phyloP scores from a whole-genome alignment of 2,329 filamentous ascomycete species.

The Periglandula ipomoeae region DNA sequence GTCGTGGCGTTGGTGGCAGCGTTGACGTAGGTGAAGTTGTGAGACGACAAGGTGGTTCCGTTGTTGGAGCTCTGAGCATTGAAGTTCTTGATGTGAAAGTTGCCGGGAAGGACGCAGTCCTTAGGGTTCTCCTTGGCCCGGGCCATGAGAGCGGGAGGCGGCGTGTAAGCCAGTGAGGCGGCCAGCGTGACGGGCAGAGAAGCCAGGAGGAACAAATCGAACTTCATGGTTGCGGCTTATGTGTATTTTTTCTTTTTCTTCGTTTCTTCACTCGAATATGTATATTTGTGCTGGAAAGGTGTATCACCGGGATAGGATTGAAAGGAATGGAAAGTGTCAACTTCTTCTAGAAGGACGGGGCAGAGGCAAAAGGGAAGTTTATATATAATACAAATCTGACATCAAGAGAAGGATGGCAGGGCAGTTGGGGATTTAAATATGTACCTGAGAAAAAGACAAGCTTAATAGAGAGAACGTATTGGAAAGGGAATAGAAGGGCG shows the following conservation, averaged over 20 bases:
- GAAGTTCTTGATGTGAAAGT: slow-evolving; percentile 32
- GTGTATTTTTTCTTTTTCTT: not conserved
- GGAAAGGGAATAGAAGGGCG: not conserved
- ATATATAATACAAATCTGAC: not conserved
- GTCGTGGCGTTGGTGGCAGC: slow-evolving; percentile 29
- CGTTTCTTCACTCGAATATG: not conserved
- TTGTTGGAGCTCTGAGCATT: slow-evolving; percentile 23
- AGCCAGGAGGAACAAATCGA: slow-evolving; percentile 6
- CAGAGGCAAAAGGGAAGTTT: not conserved
- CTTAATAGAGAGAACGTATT: no score
- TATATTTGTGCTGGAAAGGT: not conserved
- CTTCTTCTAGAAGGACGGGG: not conserved
- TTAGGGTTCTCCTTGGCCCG: slow-evolving; percentile 16
- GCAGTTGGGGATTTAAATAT: not conserved
- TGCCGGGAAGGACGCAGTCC: slow-evolving; percentile 27
- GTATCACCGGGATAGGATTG: slow-evolving; percentile 1
- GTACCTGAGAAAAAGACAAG: no score
- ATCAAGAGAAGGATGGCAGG: not conserved
- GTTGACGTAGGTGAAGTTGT: slow-evolving; percentile 34
- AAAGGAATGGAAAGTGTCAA: not conserved
- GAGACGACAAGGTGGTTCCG: slow-evolving; percentile 20
- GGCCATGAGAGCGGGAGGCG: slow-evolving; percentile 17
- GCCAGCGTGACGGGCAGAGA: slow-evolving; percentile 13
- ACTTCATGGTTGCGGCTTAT: slow-evolving; percentile 8
- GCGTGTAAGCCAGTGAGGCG: slow-evolving; percentile 16